A percentile compares a stretch with the other conserved stretches of the same genome.
These are phyloP conservation scores for Yamadazyma sp. DNA, from an alignment of 1,139 yeast genomes.

Conservation along the genomic window DNA sequence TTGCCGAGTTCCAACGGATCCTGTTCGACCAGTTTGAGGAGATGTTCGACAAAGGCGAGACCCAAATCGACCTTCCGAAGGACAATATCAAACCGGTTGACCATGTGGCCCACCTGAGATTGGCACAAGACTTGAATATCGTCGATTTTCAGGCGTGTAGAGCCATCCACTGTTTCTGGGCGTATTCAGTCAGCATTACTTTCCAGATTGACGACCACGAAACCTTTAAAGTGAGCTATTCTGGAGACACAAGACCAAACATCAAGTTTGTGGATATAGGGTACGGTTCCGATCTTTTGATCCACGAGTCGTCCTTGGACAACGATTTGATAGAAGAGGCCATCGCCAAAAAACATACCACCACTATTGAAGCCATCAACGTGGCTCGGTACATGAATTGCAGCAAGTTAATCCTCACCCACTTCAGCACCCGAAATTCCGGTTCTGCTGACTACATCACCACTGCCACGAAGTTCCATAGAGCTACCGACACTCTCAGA, in stretches of 20 bases:
- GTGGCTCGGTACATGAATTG: slow-evolving; percentile 75
- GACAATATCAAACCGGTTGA: slow-evolving; percentile 20
- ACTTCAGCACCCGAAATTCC: slow-evolving; percentile 89
- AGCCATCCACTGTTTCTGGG: slow-evolving; percentile 83
- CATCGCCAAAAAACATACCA: slow-evolving; percentile 78
- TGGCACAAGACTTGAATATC: slow-evolving; percentile 30
- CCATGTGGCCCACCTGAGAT: slow-evolving; percentile 15
- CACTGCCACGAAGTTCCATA: slow-evolving; percentile 23
- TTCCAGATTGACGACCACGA: slow-evolving; percentile 35
- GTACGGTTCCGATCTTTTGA: slow-evolving; percentile 64
- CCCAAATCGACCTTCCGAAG: slow-evolving; percentile 20
- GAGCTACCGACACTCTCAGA: slow-evolving; percentile 23
- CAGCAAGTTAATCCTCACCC: slow-evolving; percentile 72
- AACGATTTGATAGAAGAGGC: slow-evolving; percentile 84
- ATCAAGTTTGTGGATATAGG: slow-evolving; percentile 63
- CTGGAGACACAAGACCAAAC: slow-evolving; percentile 95
- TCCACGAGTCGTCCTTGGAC: slow-evolving; percentile 93
- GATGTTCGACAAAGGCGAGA: slow-evolving; percentile 24
- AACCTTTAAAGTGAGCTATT: slow-evolving; percentile 73
- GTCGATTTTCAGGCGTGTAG: slow-evolving; percentile 55
- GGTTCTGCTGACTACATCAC: slow-evolving; percentile 51
- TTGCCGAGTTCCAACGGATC: slow-evolving; percentile 28
- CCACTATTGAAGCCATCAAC: slow-evolving; percentile 80
- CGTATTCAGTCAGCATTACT: slow-evolving; percentile 69
- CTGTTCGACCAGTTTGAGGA: slow-evolving; percentile 34